Percentiles rank a stretch among this genome's conserved stretches.
Evolutionary conservation across 176 grass and related monocot genomes (phyloP).

Genomic region (Olyra latifolia): DNA sequence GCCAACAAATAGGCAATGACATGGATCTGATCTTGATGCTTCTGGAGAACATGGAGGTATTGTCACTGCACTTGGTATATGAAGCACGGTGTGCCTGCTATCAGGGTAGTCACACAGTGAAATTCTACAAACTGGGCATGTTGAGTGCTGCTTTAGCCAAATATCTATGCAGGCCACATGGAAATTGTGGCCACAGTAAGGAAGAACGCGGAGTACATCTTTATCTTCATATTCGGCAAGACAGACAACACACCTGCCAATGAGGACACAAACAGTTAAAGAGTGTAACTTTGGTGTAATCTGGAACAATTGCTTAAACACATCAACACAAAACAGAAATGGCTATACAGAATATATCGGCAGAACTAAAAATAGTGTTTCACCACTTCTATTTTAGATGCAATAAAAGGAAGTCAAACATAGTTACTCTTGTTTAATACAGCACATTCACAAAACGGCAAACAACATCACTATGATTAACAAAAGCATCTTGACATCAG

Average conservation of each 20-base stretch:
- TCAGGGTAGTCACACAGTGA: slow-evolving; percentile 71
- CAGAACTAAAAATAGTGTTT: not conserved
- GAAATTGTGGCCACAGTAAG: slow-evolving; percentile 81
- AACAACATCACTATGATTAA: not conserved
- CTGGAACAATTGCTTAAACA: not conserved
- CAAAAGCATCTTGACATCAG: slow-evolving; percentile 5
- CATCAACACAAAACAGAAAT: not conserved
- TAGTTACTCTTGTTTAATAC: not conserved
- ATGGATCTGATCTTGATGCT: slow-evolving; percentile 45
- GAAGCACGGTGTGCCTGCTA: slow-evolving; percentile 41
- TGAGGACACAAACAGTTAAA: not conserved
- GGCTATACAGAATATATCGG: not conserved
- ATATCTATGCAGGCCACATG: slow-evolving; percentile 81
- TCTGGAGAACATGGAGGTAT: slow-evolving; percentile 43
- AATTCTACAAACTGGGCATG: slow-evolving; percentile 96
- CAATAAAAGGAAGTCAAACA: not conserved
- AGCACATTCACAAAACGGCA: not conserved
- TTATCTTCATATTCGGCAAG: slow-evolving; percentile 81
- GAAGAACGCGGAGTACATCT: slow-evolving; percentile 63
- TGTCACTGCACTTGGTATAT: slow-evolving; percentile 28
- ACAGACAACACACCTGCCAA: slow-evolving; percentile 64
- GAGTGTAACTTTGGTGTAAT: slow-evolving; percentile 1
- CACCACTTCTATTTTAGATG: not conserved
- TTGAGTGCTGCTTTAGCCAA: slow-evolving; percentile 87
- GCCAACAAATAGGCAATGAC: slow-evolving; percentile 43